A percentile compares a stretch with the other conserved stretches of the same genome.
Conservation (phyloP, 352 stramenopile species). For the Blastocystis sp. region DNA sequence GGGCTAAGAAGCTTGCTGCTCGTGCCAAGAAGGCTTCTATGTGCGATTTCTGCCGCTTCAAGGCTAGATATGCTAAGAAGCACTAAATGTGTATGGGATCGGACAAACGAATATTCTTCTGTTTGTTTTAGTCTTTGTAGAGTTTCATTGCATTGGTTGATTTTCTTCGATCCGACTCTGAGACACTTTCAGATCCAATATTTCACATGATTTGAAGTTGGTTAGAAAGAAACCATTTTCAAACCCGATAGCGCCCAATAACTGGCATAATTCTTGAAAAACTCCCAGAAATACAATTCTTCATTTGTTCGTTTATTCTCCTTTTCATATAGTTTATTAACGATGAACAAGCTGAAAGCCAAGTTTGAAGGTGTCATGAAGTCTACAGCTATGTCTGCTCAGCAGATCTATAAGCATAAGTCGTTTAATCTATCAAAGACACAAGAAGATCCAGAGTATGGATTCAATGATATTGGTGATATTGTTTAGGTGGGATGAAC, state of each 20-base stretch:
- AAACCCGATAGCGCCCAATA: neutral
- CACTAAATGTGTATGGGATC: slow-evolving; percentile 25
- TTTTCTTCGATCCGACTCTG: no score
- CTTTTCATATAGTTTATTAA: neutral
- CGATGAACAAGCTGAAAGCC: slow-evolving; percentile 61
- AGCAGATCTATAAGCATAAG: slow-evolving; percentile 62
- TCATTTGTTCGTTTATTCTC: no score
- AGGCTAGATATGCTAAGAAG: slow-evolving; percentile 59
- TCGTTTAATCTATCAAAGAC: slow-evolving; percentile 60
- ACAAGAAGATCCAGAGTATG: slow-evolving; percentile 61
- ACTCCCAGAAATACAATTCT: no score
- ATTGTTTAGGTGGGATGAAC: slow-evolving; percentile 53
- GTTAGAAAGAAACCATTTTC: neutral
- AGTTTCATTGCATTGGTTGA: neutral
- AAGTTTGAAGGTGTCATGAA: slow-evolving; percentile 48
- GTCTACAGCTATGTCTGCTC: slow-evolving; percentile 44
- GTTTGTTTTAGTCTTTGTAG: neutral
- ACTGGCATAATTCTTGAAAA: neutral
- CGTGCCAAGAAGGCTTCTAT: slow-evolving; percentile 87
- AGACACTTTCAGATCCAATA: no score
- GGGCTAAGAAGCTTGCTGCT: slow-evolving; percentile 92
- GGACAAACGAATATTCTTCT: slow-evolving; percentile 49
- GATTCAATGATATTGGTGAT: neutral
- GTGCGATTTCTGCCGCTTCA: slow-evolving; percentile 95
- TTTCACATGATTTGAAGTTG: no score